These are phyloP conservation scores for Fagopyrum esculentum DNA, from an alignment of 148 eudicot species.

Conservation along the genomic window DNA sequence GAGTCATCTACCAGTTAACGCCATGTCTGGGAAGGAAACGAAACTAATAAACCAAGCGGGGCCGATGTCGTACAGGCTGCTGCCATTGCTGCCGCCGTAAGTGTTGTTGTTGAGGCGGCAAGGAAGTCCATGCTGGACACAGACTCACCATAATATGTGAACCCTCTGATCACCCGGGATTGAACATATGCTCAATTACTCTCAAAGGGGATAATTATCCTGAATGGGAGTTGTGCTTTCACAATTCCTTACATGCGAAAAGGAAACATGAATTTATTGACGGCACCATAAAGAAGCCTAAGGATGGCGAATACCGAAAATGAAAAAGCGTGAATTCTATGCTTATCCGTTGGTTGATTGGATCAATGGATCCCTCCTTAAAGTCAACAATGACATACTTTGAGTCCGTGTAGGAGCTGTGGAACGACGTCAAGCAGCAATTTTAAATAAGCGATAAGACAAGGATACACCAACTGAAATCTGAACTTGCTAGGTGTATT, in stretches of 20 bases:
- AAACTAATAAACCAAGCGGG: too few relatives aligned
- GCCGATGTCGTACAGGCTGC: too few relatives aligned
- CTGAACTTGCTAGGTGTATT: background rate
- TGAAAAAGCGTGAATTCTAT: slow-evolving; percentile 8
- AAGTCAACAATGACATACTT: background rate
- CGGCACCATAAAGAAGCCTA: background rate
- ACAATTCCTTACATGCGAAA: background rate
- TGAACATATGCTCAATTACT: background rate
- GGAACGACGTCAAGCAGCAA: background rate
- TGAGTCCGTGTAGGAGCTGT: background rate
- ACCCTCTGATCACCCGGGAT: background rate
- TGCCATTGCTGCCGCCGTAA: too few relatives aligned
- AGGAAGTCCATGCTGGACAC: too few relatives aligned
- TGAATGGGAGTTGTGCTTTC: background rate
- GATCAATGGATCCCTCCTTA: background rate
- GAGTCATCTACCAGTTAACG: too few relatives aligned
- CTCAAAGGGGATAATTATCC: background rate
- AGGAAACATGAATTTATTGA: background rate
- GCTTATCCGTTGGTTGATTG: background rate
- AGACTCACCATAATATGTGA: background rate
- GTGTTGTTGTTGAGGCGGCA: too few relatives aligned
- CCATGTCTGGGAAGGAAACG: too few relatives aligned
- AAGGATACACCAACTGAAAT: background rate
- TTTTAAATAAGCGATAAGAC: background rate
- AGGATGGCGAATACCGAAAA: too few relatives aligned